phyloP scores from a whole-genome alignment of 768 basidiomycete species.

The Amanita subjunquillea region DNA sequence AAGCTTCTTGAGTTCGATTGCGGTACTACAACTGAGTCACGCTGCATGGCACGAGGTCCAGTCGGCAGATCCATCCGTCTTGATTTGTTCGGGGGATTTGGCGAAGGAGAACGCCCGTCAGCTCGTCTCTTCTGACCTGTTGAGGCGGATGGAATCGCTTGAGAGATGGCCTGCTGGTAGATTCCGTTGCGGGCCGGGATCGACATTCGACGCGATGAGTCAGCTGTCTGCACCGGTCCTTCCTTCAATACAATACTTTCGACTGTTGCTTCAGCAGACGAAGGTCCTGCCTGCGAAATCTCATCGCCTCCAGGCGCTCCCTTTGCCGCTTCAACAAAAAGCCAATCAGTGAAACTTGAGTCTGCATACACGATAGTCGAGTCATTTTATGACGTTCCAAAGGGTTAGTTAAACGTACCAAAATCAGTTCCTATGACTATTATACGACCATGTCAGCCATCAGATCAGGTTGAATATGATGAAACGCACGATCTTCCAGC shows the following conservation, averaged over 20 bases:
- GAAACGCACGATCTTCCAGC: slow-evolving; percentile 64
- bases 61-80: slow-evolving; percentile 72
- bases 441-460: not conserved
- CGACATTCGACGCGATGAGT: slow-evolving; percentile 33
- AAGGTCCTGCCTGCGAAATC: slow-evolving; percentile 24
- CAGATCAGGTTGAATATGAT: slow-evolving; percentile 1
- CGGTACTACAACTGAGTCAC: slow-evolving; percentile 21
- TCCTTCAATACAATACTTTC: slow-evolving; percentile 22
- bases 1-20: slow-evolving; percentile 48
- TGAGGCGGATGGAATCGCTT: slow-evolving; percentile 42
- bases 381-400: not conserved
- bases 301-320: slow-evolving; percentile 46
- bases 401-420: slow-evolving; percentile 32
- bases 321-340: slow-evolving; percentile 73
- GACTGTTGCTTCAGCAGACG: slow-evolving; percentile 21
- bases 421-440: slow-evolving; percentile 73
- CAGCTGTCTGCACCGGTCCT: slow-evolving; percentile 21
- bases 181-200: slow-evolving; percentile 45
- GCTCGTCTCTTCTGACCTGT: slow-evolving; percentile 55
- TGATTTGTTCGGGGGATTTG: slow-evolving; percentile 55
- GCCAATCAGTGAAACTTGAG: slow-evolving; percentile 78
- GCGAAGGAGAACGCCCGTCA: slow-evolving; percentile 60
- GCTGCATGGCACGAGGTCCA: slow-evolving; percentile 77
- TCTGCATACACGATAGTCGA: slow-evolving; percentile 32
- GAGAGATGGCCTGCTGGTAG: slow-evolving; percentile 68